Conservation (phyloP, 495 filamentous ascomycete genomes). For the Stereocaulon alpinum region DNA sequence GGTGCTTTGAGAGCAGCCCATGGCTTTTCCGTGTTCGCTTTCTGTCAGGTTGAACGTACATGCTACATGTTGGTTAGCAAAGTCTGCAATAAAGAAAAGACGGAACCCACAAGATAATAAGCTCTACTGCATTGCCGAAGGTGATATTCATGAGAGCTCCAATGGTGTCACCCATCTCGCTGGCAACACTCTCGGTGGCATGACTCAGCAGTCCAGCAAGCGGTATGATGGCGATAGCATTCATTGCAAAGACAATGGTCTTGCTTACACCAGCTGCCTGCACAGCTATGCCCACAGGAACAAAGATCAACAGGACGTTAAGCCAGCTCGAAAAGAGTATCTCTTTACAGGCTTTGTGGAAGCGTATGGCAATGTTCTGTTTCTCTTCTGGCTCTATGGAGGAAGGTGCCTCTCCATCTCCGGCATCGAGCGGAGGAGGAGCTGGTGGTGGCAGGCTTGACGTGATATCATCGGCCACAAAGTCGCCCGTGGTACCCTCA, state of each 20-base stretch:
- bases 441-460: constrained; percentile 31
- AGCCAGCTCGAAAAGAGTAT: constrained; percentile 60
- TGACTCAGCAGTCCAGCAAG: constrained; percentile 68
- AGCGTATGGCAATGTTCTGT: constrained; percentile 37
- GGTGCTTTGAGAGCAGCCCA: constrained; percentile 31
- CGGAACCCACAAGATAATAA: constrained; percentile 65
- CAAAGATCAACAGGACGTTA: constrained; percentile 70
- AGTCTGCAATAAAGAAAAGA: constrained; percentile 5
- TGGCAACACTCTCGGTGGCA: constrained; percentile 74
- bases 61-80: constrained; percentile 26
- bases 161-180: constrained; percentile 65
- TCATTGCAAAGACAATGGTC: constrained; percentile 61
- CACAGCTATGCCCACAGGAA: constrained; percentile 65
- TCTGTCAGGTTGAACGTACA: constrained; percentile 32
- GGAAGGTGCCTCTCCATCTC: constrained; percentile 42
- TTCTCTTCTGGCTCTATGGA: constrained; percentile 30
- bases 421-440: constrained; percentile 42
- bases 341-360: constrained; percentile 40
- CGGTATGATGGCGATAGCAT: constrained; percentile 74
- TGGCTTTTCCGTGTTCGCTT: constrained; percentile 33
- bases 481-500: constrained; percentile 25
- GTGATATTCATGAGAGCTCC: constrained; percentile 79
- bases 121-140: constrained; percentile 81
- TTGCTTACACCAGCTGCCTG: constrained; percentile 30
- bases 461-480: constrained; percentile 27